Evolutionary conservation across 2,329 filamentous ascomycete genomes (phyloP).

Genomic region (Pestalotiopsis sp.): DNA sequence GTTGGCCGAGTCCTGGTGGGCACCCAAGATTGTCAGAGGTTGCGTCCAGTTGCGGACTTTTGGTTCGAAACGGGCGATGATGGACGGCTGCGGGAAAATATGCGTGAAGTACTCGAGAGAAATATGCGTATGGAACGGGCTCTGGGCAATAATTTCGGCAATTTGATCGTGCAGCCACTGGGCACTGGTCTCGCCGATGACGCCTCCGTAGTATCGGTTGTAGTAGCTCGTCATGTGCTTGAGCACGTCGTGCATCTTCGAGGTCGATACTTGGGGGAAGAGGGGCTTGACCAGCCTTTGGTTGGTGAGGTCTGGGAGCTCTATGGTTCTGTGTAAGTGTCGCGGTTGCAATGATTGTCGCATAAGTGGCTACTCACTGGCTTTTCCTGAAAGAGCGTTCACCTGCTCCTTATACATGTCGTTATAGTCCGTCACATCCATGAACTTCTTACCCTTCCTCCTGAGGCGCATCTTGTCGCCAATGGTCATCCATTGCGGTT

Average conservation of each 20-base stretch:
- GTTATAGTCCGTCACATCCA: conserved; percentile 68
- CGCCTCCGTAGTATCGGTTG: conserved; percentile 54
- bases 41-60: conserved; percentile 34
- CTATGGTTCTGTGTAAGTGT: conserved; percentile 16
- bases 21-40: conserved; percentile 57
- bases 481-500: conserved; percentile 61
- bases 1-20: conserved; percentile 75
- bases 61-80: conserved; percentile 65
- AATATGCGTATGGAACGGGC: conserved; percentile 37
- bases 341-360: too few species aligned
- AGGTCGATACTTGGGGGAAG: conserved; percentile 57
- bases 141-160: conserved; percentile 29
- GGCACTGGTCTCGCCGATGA: conserved; percentile 32
- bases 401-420: conserved; percentile 41
- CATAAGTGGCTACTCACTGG: conserved; percentile 21
- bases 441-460: conserved; percentile 67
- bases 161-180: conserved; percentile 32
- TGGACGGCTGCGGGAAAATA: conserved; percentile 67
- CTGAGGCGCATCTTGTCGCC: conserved; percentile 70
- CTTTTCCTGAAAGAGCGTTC: conserved; percentile 26
- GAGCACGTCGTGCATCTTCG: conserved; percentile 65
- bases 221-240: conserved; percentile 62
- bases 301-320: conserved; percentile 40
- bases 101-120: conserved; percentile 58
- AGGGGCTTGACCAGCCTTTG: conserved; percentile 57